These are phyloP conservation scores for Cocos nucifera DNA, from an alignment of 176 grass and related monocot genomes.

Conservation along the genomic window DNA sequence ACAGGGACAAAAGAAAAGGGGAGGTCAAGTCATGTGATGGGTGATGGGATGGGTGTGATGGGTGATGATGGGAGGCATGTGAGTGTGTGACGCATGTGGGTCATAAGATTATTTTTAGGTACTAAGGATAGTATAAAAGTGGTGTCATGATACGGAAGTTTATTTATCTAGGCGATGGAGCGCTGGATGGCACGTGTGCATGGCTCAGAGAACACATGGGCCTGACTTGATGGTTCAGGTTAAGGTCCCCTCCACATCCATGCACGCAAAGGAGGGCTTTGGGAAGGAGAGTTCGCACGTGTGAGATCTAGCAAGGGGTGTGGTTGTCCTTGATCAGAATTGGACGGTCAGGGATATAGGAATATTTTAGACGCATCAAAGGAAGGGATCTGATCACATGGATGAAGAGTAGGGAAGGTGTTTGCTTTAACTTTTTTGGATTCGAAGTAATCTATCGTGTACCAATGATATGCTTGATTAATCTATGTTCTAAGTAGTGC, in stretches of 20 bases:
- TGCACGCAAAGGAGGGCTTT: constrained; percentile 17
- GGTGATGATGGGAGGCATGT: constrained; percentile 8
- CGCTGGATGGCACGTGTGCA: constrained; percentile 43
- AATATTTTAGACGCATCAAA: too few species aligned
- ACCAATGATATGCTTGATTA: too few species aligned
- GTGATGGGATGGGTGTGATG: background rate
- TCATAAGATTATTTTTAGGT: constrained; percentile 18
- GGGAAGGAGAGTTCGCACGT: constrained; percentile 10
- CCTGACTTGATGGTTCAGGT: constrained; percentile 20
- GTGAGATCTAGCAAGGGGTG: constrained; percentile 2
- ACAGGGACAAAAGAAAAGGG: background rate
- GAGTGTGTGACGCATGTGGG: constrained; percentile 4
- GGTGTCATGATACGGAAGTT: constrained; percentile 12
- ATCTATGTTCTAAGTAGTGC: too few species aligned
- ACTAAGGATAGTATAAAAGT: constrained; percentile 6
- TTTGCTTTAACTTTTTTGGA: too few species aligned
- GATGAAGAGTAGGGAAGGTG: too few species aligned
- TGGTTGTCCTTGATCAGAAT: background rate
- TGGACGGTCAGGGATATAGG: background rate
- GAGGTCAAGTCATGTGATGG: constrained; percentile 17
- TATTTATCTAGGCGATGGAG: background rate
- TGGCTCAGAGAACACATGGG: constrained; percentile 24
- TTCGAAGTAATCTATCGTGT: too few species aligned
- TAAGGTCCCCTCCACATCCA: constrained; percentile 16
- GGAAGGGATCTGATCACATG: too few species aligned